These are phyloP conservation scores for Hemisphaericaspora nanyangensis DNA, from an alignment of 805 yeast species.

Conservation along the genomic window DNA sequence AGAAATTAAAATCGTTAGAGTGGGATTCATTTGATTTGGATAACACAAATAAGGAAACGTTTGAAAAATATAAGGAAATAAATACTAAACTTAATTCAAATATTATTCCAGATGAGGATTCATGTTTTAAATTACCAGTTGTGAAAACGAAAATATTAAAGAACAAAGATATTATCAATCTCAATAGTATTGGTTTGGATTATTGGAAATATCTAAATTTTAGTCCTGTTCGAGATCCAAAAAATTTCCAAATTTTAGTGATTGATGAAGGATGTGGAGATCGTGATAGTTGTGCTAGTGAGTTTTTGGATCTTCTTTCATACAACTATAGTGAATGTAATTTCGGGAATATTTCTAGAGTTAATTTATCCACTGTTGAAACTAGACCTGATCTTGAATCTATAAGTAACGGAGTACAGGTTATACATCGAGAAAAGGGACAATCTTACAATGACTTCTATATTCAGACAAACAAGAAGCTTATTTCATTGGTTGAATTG, in stretches of 20 bases:
- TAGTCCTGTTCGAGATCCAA: conserved; percentile 47
- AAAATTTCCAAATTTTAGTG: conserved; percentile 50
- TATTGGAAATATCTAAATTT: conserved; percentile 60
- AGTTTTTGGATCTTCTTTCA: conserved; percentile 40
- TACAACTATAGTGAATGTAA: conserved; percentile 46
- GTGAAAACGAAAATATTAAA: conserved; percentile 28
- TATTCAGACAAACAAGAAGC: conserved; percentile 24
- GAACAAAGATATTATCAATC: conserved; percentile 42
- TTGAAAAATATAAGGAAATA: conserved; percentile 17
- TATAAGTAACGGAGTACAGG: conserved; percentile 25
- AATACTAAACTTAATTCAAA: conserved; percentile 12
- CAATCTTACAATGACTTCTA: conserved; percentile 25
- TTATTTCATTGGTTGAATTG: conserved; percentile 31
- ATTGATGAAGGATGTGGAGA: conserved; percentile 29
- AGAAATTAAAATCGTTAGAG: conserved; percentile 21
- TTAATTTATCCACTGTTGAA: conserved; percentile 26
- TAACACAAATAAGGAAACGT: conserved; percentile 15
- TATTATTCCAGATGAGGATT: conserved; percentile 15
- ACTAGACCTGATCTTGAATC: conserved; percentile 25
- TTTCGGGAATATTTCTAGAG: conserved; percentile 42
- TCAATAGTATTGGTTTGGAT: conserved; percentile 40
- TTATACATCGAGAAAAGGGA: conserved; percentile 18
- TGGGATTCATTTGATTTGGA: conserved; percentile 32
- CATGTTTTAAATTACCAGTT: conserved; percentile 20
- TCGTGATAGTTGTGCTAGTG: conserved; percentile 21